Percentiles rank a stretch among this genome's conserved stretches.
phyloP scores from a whole-genome alignment of 768 basidiomycete species.

The Leccinum incarnatum region DNA sequence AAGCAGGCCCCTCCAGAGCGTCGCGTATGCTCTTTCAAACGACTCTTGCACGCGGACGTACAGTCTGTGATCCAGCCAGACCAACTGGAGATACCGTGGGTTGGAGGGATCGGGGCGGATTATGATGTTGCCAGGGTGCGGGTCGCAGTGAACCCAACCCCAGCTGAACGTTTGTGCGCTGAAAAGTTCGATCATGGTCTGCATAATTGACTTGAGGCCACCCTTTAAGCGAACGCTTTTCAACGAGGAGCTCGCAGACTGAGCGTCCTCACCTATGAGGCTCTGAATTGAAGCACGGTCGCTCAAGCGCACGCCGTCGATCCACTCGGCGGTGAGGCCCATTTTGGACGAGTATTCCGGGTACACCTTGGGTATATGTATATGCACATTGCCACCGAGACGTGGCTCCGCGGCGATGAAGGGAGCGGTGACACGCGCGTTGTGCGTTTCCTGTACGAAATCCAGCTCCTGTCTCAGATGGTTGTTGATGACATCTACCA shows the following conservation, averaged over 20 bases:
- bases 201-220: constrained; percentile 56
- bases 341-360: no score
- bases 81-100: no score
- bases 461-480: constrained; percentile 85
- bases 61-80: no score
- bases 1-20: no score
- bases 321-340: no score
- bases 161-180: constrained; percentile 88
- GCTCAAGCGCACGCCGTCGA: no score
- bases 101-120: constrained; percentile 40
- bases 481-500: constrained; percentile 72
- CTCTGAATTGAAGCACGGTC: no score
- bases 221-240: no score
- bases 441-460: constrained; percentile 75
- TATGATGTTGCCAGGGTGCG: constrained; percentile 76
- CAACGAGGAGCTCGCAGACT: no score
- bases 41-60: no score
- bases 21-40: no score
- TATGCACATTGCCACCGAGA: constrained; percentile 68
- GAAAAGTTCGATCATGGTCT: constrained; percentile 83
- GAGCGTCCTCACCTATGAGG: no score
- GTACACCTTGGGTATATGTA: constrained; percentile 57
- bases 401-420: constrained; percentile 70
- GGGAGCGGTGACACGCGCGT: constrained; percentile 66
- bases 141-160: constrained; percentile 86